Percentiles rank a stretch among this genome's conserved stretches.
Evolutionary conservation across 1,284 basidiomycete genomes (phyloP).

Genomic region (Leccinum subspadiceum): DNA sequence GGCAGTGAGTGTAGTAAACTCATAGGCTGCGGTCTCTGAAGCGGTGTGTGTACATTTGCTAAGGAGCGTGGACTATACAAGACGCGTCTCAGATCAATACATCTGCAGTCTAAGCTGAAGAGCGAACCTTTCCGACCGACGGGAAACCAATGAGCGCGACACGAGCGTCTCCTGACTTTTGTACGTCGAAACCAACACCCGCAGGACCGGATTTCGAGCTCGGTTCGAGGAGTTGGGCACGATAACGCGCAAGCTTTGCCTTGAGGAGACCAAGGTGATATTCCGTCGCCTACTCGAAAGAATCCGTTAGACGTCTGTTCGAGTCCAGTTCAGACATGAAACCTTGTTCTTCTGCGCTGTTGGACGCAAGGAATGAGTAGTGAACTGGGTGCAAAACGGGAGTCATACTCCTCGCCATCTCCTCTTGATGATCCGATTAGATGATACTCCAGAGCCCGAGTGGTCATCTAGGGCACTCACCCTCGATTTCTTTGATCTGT

Average conservation of each 20-base stretch:
- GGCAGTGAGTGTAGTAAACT: constrained; percentile 93
- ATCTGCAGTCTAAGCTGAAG: neutral
- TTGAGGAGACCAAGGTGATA: constrained; percentile 88
- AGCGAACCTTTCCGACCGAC: constrained; percentile 82
- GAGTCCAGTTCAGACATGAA: neutral
- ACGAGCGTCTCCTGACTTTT: constrained; percentile 92
- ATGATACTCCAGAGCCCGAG: neutral
- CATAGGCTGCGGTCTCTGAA: constrained; percentile 89
- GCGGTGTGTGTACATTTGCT: constrained; percentile 91
- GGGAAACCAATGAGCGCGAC: constrained; percentile 94
- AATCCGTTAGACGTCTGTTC: constrained; percentile 17
- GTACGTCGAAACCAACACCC: constrained; percentile 90
- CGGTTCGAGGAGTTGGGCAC: constrained; percentile 87
- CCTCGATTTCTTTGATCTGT: constrained; percentile 92
- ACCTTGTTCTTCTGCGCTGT: constrained; percentile 92
- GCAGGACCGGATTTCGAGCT: constrained; percentile 76
- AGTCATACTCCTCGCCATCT: constrained; percentile 78
- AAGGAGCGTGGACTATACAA: constrained; percentile 81
- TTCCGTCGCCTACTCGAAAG: constrained; percentile 75
- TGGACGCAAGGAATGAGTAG: constrained; percentile 2
- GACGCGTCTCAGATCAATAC: constrained; percentile 9
- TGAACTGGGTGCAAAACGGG: neutral
- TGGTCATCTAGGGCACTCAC: constrained; percentile 39
- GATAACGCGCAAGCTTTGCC: constrained; percentile 89
- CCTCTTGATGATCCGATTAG: constrained; percentile 55